Conservation (phyloP, 768 basidiomycete genomes). For the Favolaschia claudopus region DNA sequence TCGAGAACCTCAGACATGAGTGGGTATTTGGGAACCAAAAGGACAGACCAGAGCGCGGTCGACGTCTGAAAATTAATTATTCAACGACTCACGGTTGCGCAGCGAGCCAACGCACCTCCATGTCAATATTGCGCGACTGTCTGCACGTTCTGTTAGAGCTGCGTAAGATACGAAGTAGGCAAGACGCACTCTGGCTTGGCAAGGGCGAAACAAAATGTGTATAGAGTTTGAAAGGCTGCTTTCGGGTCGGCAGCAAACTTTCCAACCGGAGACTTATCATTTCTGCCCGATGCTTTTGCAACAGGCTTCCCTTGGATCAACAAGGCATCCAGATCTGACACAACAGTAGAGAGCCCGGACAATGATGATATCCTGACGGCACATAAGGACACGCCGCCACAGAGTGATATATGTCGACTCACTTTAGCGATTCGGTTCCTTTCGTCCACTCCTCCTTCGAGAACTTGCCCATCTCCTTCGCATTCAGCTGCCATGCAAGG, state of each 20-base stretch:
- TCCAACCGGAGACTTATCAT: slow-evolving; percentile 58
- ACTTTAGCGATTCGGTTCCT: slow-evolving; percentile 57
- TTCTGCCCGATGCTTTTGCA: slow-evolving; percentile 43
- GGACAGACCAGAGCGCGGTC: slow-evolving; percentile 77
- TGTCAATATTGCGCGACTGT: slow-evolving; percentile 78
- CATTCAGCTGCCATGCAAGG: slow-evolving; percentile 76
- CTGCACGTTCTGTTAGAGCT: slow-evolving; percentile 40
- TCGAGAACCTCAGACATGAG: slow-evolving; percentile 69
- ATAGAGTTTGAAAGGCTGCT: slow-evolving; percentile 68
- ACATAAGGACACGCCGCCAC: slow-evolving; percentile 7
- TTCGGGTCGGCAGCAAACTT: slow-evolving; percentile 56
- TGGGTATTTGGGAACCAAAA: slow-evolving; percentile 71
- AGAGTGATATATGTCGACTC: slow-evolving; percentile 30
- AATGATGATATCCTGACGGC: slow-evolving; percentile 51
- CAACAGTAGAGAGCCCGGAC: slow-evolving; percentile 52
- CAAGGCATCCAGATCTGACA: slow-evolving; percentile 71
- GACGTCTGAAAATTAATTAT: slow-evolving; percentile 60
- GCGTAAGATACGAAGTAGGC: not conserved
- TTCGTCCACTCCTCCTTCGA: slow-evolving; percentile 74
- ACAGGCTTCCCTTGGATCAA: slow-evolving; percentile 60
- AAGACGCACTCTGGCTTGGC: slow-evolving; percentile 74
- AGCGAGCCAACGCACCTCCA: slow-evolving; percentile 63
- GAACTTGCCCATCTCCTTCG: slow-evolving; percentile 78
- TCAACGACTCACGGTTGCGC: not conserved
- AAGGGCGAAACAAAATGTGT: slow-evolving; percentile 73